Evolutionary conservation across 345 rosid species (phyloP).

Genomic region (Nephelium lappaceum): DNA sequence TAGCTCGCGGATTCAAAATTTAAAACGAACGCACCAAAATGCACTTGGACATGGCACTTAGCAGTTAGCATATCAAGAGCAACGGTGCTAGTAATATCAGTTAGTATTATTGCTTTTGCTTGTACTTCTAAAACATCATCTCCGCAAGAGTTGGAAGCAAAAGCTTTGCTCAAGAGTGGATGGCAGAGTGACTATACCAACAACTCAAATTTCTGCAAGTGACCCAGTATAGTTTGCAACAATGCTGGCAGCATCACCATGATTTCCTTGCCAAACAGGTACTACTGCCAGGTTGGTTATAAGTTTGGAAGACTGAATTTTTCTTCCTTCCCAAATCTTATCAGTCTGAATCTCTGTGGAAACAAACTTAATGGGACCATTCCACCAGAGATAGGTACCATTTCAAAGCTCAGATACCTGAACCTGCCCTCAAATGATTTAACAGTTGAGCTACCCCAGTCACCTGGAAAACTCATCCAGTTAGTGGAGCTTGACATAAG

Average conservation of each 20-base stretch:
- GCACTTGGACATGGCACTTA: background rate
- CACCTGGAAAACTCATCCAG: constrained; percentile 9
- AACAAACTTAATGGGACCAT: constrained; percentile 1
- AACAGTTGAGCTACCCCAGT: constrained; percentile 21
- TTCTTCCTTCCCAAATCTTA: constrained; percentile 22
- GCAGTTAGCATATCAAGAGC: background rate
- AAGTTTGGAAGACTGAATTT: constrained; percentile 19
- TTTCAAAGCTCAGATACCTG: constrained; percentile 16
- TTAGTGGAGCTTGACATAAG: background rate
- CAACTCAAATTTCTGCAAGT: constrained; percentile 8
- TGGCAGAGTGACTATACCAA: background rate
- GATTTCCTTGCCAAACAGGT: background rate
- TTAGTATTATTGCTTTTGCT: background rate
- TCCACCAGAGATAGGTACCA: constrained; percentile 13
- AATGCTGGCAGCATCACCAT: background rate
- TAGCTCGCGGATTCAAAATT: too few species aligned
- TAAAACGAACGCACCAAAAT: too few species aligned
- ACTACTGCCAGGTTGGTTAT: background rate
- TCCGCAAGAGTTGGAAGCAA: background rate
- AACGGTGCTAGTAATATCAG: background rate
- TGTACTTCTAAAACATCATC: background rate
- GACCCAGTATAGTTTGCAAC: constrained; percentile 20
- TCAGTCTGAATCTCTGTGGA: background rate
- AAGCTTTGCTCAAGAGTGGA: constrained; percentile 5
- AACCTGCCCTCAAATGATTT: background rate